Base-by-base conservation (phyloP, 352 stramenopile species). In the Globisporangium carolinianum region DNA sequence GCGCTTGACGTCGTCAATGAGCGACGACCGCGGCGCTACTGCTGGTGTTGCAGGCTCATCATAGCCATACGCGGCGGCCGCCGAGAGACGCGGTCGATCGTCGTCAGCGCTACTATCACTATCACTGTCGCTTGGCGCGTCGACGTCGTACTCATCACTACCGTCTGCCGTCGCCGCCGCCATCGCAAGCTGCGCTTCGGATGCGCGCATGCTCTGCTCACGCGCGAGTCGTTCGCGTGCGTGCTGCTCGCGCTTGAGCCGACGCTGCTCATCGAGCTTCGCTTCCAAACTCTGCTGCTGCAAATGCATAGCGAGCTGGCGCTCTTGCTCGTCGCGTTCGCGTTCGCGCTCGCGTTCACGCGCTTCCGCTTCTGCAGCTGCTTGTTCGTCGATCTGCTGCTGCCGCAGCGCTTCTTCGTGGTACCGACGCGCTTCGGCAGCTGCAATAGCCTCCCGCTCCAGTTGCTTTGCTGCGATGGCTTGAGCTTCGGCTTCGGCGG, bases 211-310 rank as follows among this genome's bases (percentile, higher is more conserved):
- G 35, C 72, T 62, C 45, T 75, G 65, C 51, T 86, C 70, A 14
- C 66, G 72, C 60, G 82, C 72, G 5, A 62, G 54, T 17, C 77
- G 77, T 51, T 83, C 68, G 11, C 74, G 77, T 50, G 83, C 77
- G 50, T 89, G 82, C 56, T 89, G 61, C 54, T 89, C 75, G 45
- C 82, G 79, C 61, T 91, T 91, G 55, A 77, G 72, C 38, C 72
- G 79, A 49, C 82, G 82, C 60, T 91, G 82, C 48, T 72, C 56
- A 35, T 88, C 79, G 9, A 91, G 65, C 37, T 83, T 36, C 18
- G 71, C 65, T 41, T 87, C 76, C 32, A 82, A 64, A 1, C 47
- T 35, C 43, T 48, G 45, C n/a, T 48, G 45, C 24, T 24, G 24
- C 24, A 24, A 24, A 24, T 24, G 24, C 41, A 46, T 46, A 10